Base-by-base conservation (phyloP, 2,329 filamentous ascomycete genomes). In the Fusarium sublunatum region DNA sequence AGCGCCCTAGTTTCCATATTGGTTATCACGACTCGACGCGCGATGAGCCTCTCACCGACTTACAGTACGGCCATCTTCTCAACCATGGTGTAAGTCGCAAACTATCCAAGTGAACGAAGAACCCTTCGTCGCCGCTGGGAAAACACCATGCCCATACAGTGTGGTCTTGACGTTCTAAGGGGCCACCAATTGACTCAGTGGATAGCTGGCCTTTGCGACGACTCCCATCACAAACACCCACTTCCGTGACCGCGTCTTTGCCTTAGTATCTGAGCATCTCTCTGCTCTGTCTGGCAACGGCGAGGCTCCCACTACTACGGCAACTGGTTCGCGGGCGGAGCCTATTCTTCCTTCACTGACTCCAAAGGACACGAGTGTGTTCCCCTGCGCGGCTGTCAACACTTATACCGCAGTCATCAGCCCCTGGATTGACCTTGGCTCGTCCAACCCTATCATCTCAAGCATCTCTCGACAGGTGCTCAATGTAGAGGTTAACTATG, bases 381-480 rank as follows among this genome's bases (percentile, higher is more conserved):
- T 87, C 44, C 91, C 91, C 6, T 85, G 84, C 54, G 83, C 86
- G 12, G 84, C 84, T 61, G 86, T 93, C 59, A 87, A 88, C 63
- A 91, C 93, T 48, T 82, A 95, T 57, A 84, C 96, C 44, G 91
- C 88, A 12, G 89, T 90, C 55, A 87, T 88, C n/a, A 97, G 93
- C 75, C 86, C 92, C 6, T 98, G 94, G 94, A 94, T 97, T 66
- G 93, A 98, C 73, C 80, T 98, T 11, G 90, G 89, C 70, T 96
- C 93, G 3, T 79, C 88, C 2, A 90, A 97, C 74, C 91, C 93
- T 7, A 77, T 94, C 61, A 88, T 98, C 62, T 88, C 92, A 7
- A 91, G 91, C 74, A 84, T 98, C 56, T 97, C 94, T 32, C 88
- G 91, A 40, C 94, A 97, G 77, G 91, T 96, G 7, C 82, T 99